Base-by-base conservation (phyloP, 345 rosid species). In the rapeseed (Brassica napus) region DNA sequence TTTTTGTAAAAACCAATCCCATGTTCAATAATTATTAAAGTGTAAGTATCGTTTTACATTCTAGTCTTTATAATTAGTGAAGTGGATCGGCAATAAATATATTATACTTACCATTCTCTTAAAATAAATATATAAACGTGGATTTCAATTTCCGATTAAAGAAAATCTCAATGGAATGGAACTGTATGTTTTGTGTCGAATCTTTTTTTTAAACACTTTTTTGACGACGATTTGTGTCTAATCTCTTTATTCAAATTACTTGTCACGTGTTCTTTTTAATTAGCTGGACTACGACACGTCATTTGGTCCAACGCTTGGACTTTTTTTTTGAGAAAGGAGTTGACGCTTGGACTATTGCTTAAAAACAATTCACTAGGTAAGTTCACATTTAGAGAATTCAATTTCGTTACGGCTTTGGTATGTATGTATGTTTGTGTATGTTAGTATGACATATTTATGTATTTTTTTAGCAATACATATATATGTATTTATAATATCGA, bases 151-250 rank as follows among this genome's bases (percentile, higher is more conserved):
- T 62, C 42, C 64, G 32, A 71, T 32, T 31, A 14, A 8, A n/a
- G n/a, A 62, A 77, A 78, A 54, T 0, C 21, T 58, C 14, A 72
- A 6, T 79, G 82, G 82, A 66, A 12, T 44, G 6, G 11, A 72
- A 23, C 82, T 72, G 73, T 79, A 66, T 66, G 77, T 31, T 66
- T 72, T 31, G n/a, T 79, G 63, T 37, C 52, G 28, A 71, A 21
- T 30, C 14, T 54, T 23, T 54, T 14, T 5, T 21, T 21, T 0
- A 4, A 26, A 26, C 30, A 26, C 30, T 21, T 26, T 26, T 26
- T 26, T 26, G 30, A 26, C 30, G 30, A 26, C 30, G 30, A 26
- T 66, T 72, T 31, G n/a, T 79, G 55, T 37, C 61, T 39, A 71
- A 21, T 30, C 14, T 54, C 32, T 54, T 14, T 6, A 37, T 3